These are phyloP conservation scores for Lentinus polychrous DNA, from an alignment of 1,284 basidiomycete genomes.

Conservation along the genomic window DNA sequence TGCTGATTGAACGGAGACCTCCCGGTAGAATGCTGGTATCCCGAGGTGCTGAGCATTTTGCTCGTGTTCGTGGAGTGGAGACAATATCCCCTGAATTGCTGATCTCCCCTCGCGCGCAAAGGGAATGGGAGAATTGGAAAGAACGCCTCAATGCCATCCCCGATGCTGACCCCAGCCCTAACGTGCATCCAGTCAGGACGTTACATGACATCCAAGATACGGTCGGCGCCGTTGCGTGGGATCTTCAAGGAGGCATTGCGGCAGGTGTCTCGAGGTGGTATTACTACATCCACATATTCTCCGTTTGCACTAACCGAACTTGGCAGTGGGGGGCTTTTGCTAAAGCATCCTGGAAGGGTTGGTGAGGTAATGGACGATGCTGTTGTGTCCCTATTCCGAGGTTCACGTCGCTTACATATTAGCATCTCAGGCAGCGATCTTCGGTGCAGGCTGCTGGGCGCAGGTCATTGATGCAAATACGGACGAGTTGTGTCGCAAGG, in stretches of 20 bases:
- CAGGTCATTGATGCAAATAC: conserved; percentile 9
- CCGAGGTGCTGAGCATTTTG: conserved; percentile 48
- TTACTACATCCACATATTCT: neutral
- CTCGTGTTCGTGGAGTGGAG: conserved; percentile 21
- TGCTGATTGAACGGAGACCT: conserved; percentile 11
- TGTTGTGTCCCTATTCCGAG: neutral
- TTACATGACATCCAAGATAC: conserved; percentile 48
- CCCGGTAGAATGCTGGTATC: conserved; percentile 38
- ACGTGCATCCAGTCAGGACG: neutral
- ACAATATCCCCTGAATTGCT: conserved; percentile 37
- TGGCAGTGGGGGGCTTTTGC: conserved; percentile 60
- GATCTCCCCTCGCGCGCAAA: conserved; percentile 38
- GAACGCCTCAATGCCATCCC: conserved; percentile 26
- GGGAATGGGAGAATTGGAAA: conserved; percentile 61
- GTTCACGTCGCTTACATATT: conserved; percentile 6
- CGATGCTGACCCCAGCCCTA: conserved; percentile 2
- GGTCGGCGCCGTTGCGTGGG: conserved; percentile 62
- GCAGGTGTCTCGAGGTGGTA: conserved; percentile 72
- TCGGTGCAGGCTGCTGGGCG: conserved; percentile 71
- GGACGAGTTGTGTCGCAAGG: conserved; percentile 10
- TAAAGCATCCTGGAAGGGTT: conserved; percentile 63
- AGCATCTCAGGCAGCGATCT: conserved; percentile 45
- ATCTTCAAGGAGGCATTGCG: conserved; percentile 37
- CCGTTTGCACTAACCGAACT: neutral
- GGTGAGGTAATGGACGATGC: conserved; percentile 52